Evolutionary conservation across 169 alveolate genomes (phyloP), one percentile per base, ranked within the genome.

Genomic region (Eimeria zaria): DNA sequence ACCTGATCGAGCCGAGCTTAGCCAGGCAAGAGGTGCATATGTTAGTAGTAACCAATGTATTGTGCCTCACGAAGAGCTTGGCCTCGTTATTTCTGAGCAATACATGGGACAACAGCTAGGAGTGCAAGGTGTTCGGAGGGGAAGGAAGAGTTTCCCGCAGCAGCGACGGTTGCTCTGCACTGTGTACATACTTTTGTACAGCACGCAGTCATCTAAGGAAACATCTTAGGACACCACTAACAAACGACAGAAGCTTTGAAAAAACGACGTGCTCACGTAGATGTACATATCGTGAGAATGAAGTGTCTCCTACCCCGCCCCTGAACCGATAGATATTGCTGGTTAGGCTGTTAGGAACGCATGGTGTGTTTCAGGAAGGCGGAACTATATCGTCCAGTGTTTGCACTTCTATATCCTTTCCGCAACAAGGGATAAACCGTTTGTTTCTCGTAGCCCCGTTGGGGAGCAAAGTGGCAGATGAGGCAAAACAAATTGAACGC

Each of bases 341-440:
- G 48, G 80, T 27, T 8, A 62, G 41, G 11, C 55, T 39, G 55
- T n/a, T 27, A 48, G 48, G 88, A 8, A 44, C 11, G 88, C 39
- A 30, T 30, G 78, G 46, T 46, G 44, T 14, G 71, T 36, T 22
- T 58, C 78, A 84, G 91, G 76, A 84, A 58, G 78, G 78, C 58
- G 74, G 58, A 51, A 78, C 41, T 12, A 46, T 78, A 67, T 7
- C 60, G 64, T 30, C 67, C 67, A 78, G 58, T 58, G 41, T 36
- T 41, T 55, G 33, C 53, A 12, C 36, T 30, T 55, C 74, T 39
- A 39, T 55, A 36, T 20, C 69, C 53, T 9, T 84, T 36, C 91
- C 91, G 16, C 41, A 84, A 3, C 94, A 87, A 44, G 81, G 74
- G n/a, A 58, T 87, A 9, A 87, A 87, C 46, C 78, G 94, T 39